A percentile compares a stretch with the other conserved stretches of the same genome.
Evolutionary conservation across 495 filamentous ascomycete species (phyloP).

Genomic region (Jackrogersella multiformis): DNA sequence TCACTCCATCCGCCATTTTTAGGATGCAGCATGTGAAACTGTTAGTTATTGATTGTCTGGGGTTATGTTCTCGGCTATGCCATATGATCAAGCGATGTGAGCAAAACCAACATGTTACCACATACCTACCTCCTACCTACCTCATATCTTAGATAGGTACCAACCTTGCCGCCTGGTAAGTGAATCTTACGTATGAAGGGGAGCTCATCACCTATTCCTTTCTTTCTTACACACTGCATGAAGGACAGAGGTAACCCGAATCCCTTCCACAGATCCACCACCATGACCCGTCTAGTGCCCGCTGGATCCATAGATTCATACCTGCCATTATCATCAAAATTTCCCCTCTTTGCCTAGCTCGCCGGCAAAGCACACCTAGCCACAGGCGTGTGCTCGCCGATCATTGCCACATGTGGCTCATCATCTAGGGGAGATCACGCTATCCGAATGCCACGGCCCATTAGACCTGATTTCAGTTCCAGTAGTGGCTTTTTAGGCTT

Average conservation of each 20-base stretch:
- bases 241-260: slow-evolving; percentile 5
- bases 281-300: slow-evolving; percentile 2
- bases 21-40: neutral
- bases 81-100: neutral
- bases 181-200: neutral
- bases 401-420: slow-evolving; percentile 23
- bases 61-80: neutral
- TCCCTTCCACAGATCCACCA: slow-evolving; percentile 31
- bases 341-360: slow-evolving; percentile 39
- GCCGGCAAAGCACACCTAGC: slow-evolving; percentile 29
- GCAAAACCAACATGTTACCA: neutral
- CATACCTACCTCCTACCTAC: neutral
- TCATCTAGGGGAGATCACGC: slow-evolving; percentile 35
- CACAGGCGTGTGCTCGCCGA: slow-evolving; percentile 20
- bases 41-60: neutral
- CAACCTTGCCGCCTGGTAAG: neutral
- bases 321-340: slow-evolving; percentile 16
- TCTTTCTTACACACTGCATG: slow-evolving; percentile 16
- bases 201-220: neutral
- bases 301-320: slow-evolving; percentile 21
- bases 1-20: neutral
- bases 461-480: slow-evolving; percentile 31
- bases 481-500: slow-evolving; percentile 10
- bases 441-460: slow-evolving; percentile 35
- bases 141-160: neutral